Base-by-base conservation (phyloP, 768 basidiomycete genomes). In the Boletus pseudopeckii region DNA sequence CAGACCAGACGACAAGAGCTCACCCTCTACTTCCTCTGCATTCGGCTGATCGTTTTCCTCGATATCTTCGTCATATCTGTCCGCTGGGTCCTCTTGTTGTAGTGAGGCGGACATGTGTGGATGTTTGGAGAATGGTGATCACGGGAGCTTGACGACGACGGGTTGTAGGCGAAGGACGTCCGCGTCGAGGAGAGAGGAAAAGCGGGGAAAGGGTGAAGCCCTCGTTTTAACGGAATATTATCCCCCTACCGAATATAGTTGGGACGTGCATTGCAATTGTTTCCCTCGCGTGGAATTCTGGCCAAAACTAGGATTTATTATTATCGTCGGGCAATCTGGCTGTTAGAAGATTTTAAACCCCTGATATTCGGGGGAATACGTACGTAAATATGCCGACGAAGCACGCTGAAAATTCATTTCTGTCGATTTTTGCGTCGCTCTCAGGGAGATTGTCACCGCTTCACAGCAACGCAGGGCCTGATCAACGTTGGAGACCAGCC, bases 191-290 rank as follows among this genome's bases (percentile, higher is more conserved):
- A 64, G 70, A 71, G 72, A 72, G 72, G 68, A 74, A 82, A 79
- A 77, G 77, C 81, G 82, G 83, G 79, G 76, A 79, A 80, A 84
- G 77, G 75, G 74, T 78, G 73, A 73, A 72, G 75, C 74, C 72
- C 80, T 80, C 80, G 82, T 83, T 88, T 89, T 88, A 86, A 83
- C 82, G 80, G 63, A 83, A 80, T 79, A 75, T 66, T 79, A 80
- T 77, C 75, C 77, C 74, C 77, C 79, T 80, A 76, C 83, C 83
- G 81, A 79, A 83, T 83, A 75, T 84, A 83, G 83, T 79, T 78
- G 77, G 73, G 73, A 76, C 76, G 73, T 78, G 77, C 82, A 82
- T 67, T 68, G 64, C 65, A 71, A 69, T 83, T 84, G 77, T 85
- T 84, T 78, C 75, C 71, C 78, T 82, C 80, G 83, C 80, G 80